A percentile compares a stretch with the other conserved stretches of the same genome.
These are phyloP conservation scores for Xylaria sp. DNA, from an alignment of 495 filamentous ascomycete genomes.

Conservation along the genomic window DNA sequence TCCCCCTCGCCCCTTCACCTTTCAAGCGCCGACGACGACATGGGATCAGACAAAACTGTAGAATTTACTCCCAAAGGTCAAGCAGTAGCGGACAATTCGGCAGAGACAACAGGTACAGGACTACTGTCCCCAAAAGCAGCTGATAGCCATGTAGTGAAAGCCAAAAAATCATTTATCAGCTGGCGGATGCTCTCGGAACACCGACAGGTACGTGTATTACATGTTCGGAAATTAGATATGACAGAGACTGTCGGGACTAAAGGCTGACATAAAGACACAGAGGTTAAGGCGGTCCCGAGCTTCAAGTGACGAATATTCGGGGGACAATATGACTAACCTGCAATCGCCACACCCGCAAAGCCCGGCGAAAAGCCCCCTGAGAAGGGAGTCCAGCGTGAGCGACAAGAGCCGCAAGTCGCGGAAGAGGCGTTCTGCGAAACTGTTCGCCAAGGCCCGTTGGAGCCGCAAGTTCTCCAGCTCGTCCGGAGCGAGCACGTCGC, in stretches of 20 bases:
- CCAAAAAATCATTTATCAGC: constrained; percentile 36
- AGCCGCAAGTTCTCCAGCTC: constrained; percentile 46
- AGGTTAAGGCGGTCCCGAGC: not conserved
- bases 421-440: constrained; percentile 33
- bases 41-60: not conserved
- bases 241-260: not conserved
- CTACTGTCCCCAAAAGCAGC: not conserved
- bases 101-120: not conserved
- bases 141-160: constrained; percentile 7
- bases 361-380: not conserved
- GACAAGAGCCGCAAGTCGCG: constrained; percentile 28
- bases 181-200: constrained; percentile 32
- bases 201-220: constrained; percentile 30
- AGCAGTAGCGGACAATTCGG: not conserved
- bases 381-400: constrained; percentile 29
- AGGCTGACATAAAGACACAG: constrained; percentile 13
- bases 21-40: constrained; percentile 1
- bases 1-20: constrained; percentile 23
- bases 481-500: constrained; percentile 44
- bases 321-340: not conserved
- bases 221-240: not conserved
- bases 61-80: not conserved
- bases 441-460: constrained; percentile 52
- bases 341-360: not conserved
- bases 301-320: constrained; percentile 10